Evolutionary conservation across 129 eudicot genomes (phyloP), one percentile per base, ranked within the genome.

Genomic region (Artemisia tridentata): DNA sequence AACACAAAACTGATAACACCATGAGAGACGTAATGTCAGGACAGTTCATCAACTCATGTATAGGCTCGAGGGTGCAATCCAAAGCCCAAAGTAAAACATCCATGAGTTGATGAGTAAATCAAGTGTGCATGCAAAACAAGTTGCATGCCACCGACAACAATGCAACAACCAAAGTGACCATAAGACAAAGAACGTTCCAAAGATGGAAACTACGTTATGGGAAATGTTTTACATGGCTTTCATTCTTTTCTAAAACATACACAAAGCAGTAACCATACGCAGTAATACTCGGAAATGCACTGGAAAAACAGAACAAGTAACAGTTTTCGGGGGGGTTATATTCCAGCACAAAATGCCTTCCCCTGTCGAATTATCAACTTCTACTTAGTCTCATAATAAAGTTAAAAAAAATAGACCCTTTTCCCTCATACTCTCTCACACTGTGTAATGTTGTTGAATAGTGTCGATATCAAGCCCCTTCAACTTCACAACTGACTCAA

Each of bases 401-500:
- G 67, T 74, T 63, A 73, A 38, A 71, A 46, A 52, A 69, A 77
- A 16, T 10, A 57, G 48, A 71, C 29, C 15, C 16, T 45, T 25
- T 59, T 54, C 46, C 56, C 34, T 18, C 16, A 12, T 31, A 18
- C 41, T 63, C 46, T 76, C 64, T 84, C 75, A 92, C 78, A 92
- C 98, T 15, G 98, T 92, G 76, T 92, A 92, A 71, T 89, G 90
- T 73, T 92, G 98, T 77, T 92, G 93, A 55, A 91, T 91, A 5
- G 88, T 88, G 60, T 91, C 97, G 43, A 91, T 88, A 72, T 91
- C 97, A 9, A 91, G 84, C 50, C 97, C 97, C 77, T 91, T 91
- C 17, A 91, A 92, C 87, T 91, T 91, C 87, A 88, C 97, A 64
- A 92, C 97, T 0, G 97, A 91, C 71, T 92, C 98, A 23, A 92